These are phyloP conservation scores for Wallemia ichthyophaga DNA, from an alignment of 1,284 basidiomycete genomes.

Conservation along the genomic window DNA sequence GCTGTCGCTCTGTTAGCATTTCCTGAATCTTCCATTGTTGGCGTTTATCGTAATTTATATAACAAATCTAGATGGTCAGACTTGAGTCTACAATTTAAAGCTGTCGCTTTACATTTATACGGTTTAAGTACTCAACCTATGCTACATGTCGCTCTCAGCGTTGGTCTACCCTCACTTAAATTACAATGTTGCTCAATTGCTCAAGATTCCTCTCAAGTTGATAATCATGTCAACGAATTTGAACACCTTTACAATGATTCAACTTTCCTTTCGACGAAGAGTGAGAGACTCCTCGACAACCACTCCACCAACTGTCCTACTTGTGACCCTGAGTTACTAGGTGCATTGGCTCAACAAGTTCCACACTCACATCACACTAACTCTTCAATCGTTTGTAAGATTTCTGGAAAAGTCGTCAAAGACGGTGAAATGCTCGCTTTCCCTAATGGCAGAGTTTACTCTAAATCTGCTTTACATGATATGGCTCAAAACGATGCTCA, in stretches of 20 bases:
- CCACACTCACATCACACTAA: conserved; percentile 82
- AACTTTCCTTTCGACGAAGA: not conserved
- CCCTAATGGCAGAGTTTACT: conserved; percentile 75
- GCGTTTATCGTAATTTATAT: conserved; percentile 38
- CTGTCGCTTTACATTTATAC: conserved; percentile 56
- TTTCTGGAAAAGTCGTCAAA: conserved; percentile 77
- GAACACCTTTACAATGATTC: not conserved
- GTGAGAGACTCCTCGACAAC: not conserved
- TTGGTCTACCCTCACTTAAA: conserved; percentile 60
- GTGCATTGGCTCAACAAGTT: conserved; percentile 48
- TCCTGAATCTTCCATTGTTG: conserved; percentile 16
- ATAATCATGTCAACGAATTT: not conserved
- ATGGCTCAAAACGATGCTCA: conserved; percentile 42
- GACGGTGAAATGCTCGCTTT: conserved; percentile 76
- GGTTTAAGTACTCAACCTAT: conserved; percentile 57
- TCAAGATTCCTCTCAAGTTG: not conserved
- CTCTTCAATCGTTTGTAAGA: conserved; percentile 71
- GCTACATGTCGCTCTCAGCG: conserved; percentile 55
- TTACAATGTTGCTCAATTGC: conserved; percentile 29
- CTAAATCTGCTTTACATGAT: conserved; percentile 47
- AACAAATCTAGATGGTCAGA: conserved; percentile 40
- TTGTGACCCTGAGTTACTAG: conserved; percentile 41
- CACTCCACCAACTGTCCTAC: conserved; percentile 64
- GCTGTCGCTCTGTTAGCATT: conserved; percentile 49
- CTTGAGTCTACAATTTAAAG: conserved; percentile 44